Percentiles rank a stretch among this genome's conserved stretches.
These are phyloP conservation scores for Chamaecyparis obtusa DNA, from an alignment of 75 land plant genomes.

Conservation along the genomic window DNA sequence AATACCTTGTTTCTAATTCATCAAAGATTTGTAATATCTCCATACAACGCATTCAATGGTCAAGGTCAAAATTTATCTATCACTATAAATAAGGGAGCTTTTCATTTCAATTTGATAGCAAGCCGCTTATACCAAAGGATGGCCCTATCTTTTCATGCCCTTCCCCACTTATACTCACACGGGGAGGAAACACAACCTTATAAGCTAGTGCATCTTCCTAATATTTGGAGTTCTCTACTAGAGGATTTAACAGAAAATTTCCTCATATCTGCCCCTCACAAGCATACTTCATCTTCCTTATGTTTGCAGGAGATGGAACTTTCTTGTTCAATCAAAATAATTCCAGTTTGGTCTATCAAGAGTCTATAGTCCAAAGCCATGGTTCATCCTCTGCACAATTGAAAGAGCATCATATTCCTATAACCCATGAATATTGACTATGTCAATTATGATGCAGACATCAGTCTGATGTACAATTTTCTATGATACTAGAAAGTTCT, in stretches of 20 bases:
- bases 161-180: too few species aligned
- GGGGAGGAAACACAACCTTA: too few species aligned
- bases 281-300: conserved; percentile 30
- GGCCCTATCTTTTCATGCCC: too few species aligned
- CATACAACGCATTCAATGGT: too few species aligned
- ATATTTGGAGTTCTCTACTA: conserved; percentile 37
- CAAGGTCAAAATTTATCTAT: too few species aligned
- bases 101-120: too few species aligned
- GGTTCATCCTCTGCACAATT: conserved; percentile 36
- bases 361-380: conserved; percentile 10
- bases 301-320: conserved; percentile 36
- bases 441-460: not conserved
- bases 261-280: conserved; percentile 28
- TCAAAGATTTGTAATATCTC: too few species aligned
- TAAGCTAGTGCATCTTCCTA: too few species aligned
- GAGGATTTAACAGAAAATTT: conserved; percentile 34
- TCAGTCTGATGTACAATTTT: not conserved
- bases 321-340: conserved; percentile 15
- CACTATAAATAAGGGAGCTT: too few species aligned
- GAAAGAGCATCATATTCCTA: conserved; percentile 19
- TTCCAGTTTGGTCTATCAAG: conserved; percentile 13
- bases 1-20: too few species aligned
- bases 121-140: too few species aligned
- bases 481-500: not conserved
- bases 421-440: conserved; percentile 9